Evolutionary conservation across 2,329 filamentous ascomycete genomes (phyloP), one percentile per base, ranked within the genome.

Genomic region (Penicillium sp.): DNA sequence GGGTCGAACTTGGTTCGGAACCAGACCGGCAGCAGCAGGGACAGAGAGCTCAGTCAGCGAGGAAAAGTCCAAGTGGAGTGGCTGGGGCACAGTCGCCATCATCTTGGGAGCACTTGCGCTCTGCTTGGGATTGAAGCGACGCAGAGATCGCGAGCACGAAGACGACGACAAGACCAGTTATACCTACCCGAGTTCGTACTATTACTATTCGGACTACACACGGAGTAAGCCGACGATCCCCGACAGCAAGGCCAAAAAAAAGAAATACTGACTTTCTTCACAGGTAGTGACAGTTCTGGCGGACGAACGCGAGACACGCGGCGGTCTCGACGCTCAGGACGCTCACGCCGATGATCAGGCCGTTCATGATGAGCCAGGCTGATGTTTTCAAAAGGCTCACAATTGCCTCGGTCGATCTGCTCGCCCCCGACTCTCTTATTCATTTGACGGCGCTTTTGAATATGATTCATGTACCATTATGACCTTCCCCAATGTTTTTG

Each of bases 261-360:
- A 13, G 9, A 22, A 22, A 31, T 31, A 53, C 49, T 59, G 28
- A 56, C 43, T 8, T 51, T 41, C 39, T 35, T 58, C 49, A 44
- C 58, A 77, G 75, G 74, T 60, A 75, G 68, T 62, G 68, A 69
- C 61, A 76, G 74, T 54, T 75, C 74, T 47, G 74, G 72, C 59
- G 63, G 72, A 63, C 68, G 69, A 43, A 73, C 70, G 44, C 58
- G 67, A 53, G 60, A 67, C 36, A 65, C 65, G 31, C 62, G 67
- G 45, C 59, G 63, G 44, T 66, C 65, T 30, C 56, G 64, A 53
- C 54, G 59, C 58, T 64, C 64, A 40, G 66, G 33, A 58, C 63
- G 35, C 35, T 38, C 35, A 38, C 16, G 35, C 2, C 16, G 16
- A 44, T 63, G 65, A 27, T 69, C 67, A 51, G 55, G 62, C 55